phyloP scores from a whole-genome alignment of 495 filamentous ascomycete species.

The Aspergillus cavernicola region DNA sequence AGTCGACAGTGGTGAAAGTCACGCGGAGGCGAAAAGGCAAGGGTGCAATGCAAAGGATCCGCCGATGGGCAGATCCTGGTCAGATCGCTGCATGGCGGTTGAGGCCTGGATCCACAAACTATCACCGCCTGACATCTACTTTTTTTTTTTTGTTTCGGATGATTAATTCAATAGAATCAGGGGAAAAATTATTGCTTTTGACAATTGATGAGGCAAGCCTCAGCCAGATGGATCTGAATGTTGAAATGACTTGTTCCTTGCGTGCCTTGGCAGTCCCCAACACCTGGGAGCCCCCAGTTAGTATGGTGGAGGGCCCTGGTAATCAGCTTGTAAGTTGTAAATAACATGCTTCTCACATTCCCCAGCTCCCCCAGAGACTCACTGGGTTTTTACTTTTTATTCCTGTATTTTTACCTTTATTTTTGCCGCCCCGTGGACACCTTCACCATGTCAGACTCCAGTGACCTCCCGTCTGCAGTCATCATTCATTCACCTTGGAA shows the following conservation, averaged over 20 bases:
- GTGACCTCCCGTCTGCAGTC: too few species aligned
- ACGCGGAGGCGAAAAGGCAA: constrained; percentile 18
- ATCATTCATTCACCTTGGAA: not conserved
- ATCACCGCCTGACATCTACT: constrained; percentile 24
- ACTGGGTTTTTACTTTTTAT: constrained; percentile 7
- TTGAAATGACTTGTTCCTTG: not conserved
- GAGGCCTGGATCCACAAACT: constrained; percentile 17
- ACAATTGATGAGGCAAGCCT: not conserved
- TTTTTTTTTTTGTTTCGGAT: not conserved
- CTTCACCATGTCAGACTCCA: too few species aligned
- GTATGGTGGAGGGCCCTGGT: not conserved
- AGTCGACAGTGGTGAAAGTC: too few species aligned
- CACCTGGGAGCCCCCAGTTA: not conserved
- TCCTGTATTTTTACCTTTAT: not conserved
- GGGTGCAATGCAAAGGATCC: constrained; percentile 11
- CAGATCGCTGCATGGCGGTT: constrained; percentile 26
- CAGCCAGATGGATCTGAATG: constrained; percentile 6
- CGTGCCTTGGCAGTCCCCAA: not conserved
- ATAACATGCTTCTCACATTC: constrained; percentile 3
- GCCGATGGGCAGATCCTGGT: constrained; percentile 16
- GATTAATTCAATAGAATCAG: not conserved
- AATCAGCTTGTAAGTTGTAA: constrained; percentile 4
- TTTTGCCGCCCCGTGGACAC: constrained; percentile 18
- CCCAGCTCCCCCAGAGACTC: constrained; percentile 1
- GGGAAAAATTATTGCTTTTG: not conserved